Conservation (phyloP, 2,329 filamentous ascomycete genomes). For the Cryphonectria radicalis region DNA sequence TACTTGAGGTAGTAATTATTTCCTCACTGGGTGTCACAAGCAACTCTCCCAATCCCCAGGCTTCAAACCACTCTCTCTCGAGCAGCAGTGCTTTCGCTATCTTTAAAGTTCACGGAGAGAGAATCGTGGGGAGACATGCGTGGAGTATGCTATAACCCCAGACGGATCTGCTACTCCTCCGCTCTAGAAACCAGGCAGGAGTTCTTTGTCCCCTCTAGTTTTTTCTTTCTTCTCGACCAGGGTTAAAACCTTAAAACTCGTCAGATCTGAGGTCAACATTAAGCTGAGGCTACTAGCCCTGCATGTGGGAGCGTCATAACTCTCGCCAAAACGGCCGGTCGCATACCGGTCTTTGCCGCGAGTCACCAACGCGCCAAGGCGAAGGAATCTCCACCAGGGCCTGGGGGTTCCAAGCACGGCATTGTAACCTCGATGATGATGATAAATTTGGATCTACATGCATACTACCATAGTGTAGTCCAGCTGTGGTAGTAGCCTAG, state of each 20-base stretch:
- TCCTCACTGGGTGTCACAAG: too few species aligned
- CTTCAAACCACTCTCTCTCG: too few species aligned
- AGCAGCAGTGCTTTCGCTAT: too few species aligned
- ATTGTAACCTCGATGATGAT: background rate
- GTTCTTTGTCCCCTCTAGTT: background rate
- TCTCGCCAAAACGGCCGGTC: slow-evolving; percentile 7
- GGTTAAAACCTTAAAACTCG: background rate
- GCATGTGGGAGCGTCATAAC: background rate
- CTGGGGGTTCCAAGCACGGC: background rate
- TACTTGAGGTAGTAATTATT: too few species aligned
- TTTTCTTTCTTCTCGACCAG: background rate
- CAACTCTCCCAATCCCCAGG: too few species aligned
- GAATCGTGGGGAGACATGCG: too few species aligned
- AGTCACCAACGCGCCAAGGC: background rate
- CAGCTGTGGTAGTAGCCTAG: background rate
- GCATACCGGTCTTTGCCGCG: background rate
- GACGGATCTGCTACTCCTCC: background rate
- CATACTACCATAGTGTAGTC: background rate
- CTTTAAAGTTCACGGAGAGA: too few species aligned
- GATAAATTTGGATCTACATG: background rate
- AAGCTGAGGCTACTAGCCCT: background rate
- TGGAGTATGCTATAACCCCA: too few species aligned
- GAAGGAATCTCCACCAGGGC: background rate
- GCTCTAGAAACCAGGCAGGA: background rate
- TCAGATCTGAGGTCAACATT: background rate